Percentiles rank a stretch among this genome's conserved stretches.
phyloP scores from a whole-genome alignment of 164 flowering plant genomes.

The Vitis cinerea region DNA sequence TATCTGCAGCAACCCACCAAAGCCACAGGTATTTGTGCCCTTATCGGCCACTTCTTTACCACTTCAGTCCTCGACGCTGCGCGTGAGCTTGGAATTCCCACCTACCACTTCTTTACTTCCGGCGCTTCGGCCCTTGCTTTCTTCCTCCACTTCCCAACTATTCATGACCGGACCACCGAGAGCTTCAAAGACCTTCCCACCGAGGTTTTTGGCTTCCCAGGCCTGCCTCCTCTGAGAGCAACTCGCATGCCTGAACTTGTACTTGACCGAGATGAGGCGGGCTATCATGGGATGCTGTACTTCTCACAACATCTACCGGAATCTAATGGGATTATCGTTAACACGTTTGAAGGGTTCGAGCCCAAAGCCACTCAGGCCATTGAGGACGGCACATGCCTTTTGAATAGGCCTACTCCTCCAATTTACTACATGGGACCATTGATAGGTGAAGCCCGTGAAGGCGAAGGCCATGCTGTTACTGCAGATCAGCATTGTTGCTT shows the following conservation, averaged over 20 bases:
- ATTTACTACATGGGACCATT: slow-evolving; percentile 9
- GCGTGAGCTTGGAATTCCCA: neutral
- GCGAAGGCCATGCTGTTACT: neutral
- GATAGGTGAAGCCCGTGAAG: neutral
- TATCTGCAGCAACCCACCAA: neutral
- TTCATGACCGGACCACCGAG: slow-evolving; percentile 6
- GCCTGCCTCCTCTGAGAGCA: slow-evolving; percentile 20
- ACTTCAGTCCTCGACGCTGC: neutral
- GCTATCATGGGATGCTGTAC: slow-evolving; percentile 13
- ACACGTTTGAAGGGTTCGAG: slow-evolving; percentile 12
- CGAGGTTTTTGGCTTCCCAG: slow-evolving; percentile 15
- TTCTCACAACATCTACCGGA: neutral
- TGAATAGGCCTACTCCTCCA: neutral
- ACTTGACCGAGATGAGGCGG: slow-evolving; percentile 6
- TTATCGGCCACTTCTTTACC: slow-evolving; percentile 14
- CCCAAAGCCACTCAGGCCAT: slow-evolving; percentile 4
- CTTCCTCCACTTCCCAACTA: slow-evolving; percentile 20
- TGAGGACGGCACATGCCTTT: neutral
- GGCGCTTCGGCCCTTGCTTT: slow-evolving; percentile 18
- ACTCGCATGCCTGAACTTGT: slow-evolving; percentile 5
- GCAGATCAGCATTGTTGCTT: too few relatives aligned
- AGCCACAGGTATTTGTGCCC: neutral
- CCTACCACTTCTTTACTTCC: slow-evolving; percentile 1
- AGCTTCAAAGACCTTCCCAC: slow-evolving; percentile 9
- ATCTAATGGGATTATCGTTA: slow-evolving; percentile 6